Evolutionary conservation across 805 yeast species (phyloP).

Genomic region (Suhomyces canberraensis): DNA sequence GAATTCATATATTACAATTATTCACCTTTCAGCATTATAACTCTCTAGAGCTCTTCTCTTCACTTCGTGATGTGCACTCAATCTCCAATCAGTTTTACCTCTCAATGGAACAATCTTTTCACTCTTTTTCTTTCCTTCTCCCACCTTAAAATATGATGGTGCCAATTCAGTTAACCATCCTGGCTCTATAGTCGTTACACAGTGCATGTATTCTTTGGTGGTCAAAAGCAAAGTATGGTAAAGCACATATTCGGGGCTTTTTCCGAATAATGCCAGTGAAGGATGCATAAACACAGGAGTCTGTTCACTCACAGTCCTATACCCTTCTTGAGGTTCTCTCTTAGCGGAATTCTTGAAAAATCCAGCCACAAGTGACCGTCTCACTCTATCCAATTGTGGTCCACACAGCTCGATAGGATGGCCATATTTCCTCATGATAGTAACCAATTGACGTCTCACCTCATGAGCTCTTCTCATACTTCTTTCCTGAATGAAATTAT

Average conservation of each 20-base stretch:
- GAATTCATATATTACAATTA: too few species aligned
- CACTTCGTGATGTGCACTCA: constrained; percentile 44
- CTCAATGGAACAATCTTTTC: constrained; percentile 74
- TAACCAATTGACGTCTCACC: constrained; percentile 66
- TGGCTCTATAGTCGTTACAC: constrained; percentile 78
- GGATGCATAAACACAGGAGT: constrained; percentile 85
- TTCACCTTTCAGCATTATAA: neutral
- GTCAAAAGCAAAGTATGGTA: constrained; percentile 83
- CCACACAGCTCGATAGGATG: constrained; percentile 50
- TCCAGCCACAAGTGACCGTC: constrained; percentile 65
- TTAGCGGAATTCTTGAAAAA: constrained; percentile 66
- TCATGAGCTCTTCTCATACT: constrained; percentile 76
- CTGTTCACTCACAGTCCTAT: constrained; percentile 59
- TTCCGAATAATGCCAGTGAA: constrained; percentile 64
- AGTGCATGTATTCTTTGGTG: constrained; percentile 87
- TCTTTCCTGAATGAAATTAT: constrained; percentile 77
- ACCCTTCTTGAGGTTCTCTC: constrained; percentile 54
- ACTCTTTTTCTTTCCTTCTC: constrained; percentile 53
- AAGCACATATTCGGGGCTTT: constrained; percentile 71
- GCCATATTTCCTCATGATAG: constrained; percentile 50
- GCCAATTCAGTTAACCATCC: constrained; percentile 71
- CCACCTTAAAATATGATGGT: constrained; percentile 68
- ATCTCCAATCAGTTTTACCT: constrained; percentile 69
- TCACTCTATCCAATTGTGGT: constrained; percentile 51
- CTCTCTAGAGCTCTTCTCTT: constrained; percentile 23